Evolutionary conservation across 1,284 basidiomycete species (phyloP).

Genomic region (Cutaneotrichosporon sp.): DNA sequence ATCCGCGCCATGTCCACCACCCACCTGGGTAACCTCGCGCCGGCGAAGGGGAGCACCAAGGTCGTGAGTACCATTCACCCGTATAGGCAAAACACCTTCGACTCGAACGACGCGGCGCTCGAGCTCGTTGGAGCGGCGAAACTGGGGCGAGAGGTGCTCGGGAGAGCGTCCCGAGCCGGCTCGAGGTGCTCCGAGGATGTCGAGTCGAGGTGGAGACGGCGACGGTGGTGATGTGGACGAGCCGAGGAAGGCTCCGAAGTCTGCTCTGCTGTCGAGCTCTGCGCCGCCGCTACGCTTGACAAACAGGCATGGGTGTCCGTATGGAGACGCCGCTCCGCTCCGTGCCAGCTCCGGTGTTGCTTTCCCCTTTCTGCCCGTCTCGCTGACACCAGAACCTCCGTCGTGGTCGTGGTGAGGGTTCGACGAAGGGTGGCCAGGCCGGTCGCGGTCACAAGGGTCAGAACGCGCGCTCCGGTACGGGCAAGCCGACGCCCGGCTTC

Average conservation of each 20-base stretch:
- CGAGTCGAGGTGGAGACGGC: not conserved
- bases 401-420: slow-evolving; percentile 88
- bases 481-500: slow-evolving; percentile 80
- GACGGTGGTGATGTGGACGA: not conserved
- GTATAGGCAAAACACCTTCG: not conserved
- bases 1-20: slow-evolving; percentile 33
- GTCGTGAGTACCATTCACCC: slow-evolving; percentile 27
- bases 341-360: not conserved
- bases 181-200: not conserved
- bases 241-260: not conserved
- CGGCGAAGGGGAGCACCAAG: slow-evolving; percentile 45
- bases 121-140: not conserved
- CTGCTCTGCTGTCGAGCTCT: not conserved
- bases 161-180: not conserved
- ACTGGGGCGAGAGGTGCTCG: not conserved
- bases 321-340: not conserved
- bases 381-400: slow-evolving; percentile 72
- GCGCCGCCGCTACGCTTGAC: not conserved
- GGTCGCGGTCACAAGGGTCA: slow-evolving; percentile 96
- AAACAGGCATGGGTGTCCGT: not conserved
- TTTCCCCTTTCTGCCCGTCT: not conserved
- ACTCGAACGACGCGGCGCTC: not conserved
- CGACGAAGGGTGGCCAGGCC: slow-evolving; percentile 85
- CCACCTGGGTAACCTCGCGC: slow-evolving; percentile 40
- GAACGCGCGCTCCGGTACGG: slow-evolving; percentile 86